Percentiles rank a stretch among this genome's conserved stretches.
These are phyloP conservation scores for Wickerhamiella azymoides DNA, from an alignment of 805 yeast species.

Conservation along the genomic window DNA sequence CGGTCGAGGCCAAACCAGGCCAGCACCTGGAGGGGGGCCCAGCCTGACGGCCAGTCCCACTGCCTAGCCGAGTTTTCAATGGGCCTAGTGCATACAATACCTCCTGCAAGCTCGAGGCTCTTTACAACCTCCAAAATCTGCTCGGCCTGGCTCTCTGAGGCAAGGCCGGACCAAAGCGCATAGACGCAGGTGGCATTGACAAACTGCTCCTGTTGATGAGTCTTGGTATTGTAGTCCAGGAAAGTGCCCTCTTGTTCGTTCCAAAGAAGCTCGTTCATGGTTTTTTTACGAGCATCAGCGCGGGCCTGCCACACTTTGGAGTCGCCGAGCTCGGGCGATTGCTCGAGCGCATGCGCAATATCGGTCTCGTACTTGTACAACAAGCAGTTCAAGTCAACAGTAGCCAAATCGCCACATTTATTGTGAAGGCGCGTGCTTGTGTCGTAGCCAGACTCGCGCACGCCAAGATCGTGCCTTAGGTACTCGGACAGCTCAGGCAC, in stretches of 20 bases:
- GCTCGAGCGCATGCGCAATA: constrained; percentile 49
- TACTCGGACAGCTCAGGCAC: constrained; percentile 83
- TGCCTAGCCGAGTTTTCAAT: constrained; percentile 64
- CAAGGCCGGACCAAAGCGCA: constrained; percentile 77
- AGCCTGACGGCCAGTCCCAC: constrained; percentile 96
- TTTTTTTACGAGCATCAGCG: constrained; percentile 40
- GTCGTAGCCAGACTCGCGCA: constrained; percentile 93
- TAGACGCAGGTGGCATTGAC: constrained; percentile 85
- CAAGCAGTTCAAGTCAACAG: constrained; percentile 76
- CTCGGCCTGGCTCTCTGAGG: constrained; percentile 56
- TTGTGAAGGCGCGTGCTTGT: constrained; percentile 86
- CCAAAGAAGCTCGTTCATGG: constrained; percentile 67
- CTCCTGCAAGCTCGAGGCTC: constrained; percentile 76
- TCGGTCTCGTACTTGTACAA: constrained; percentile 83
- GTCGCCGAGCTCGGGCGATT: constrained; percentile 40
- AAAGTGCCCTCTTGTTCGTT: constrained; percentile 62
- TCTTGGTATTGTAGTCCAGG: constrained; percentile 67
- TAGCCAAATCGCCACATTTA: constrained; percentile 75
- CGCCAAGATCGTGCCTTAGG: constrained; percentile 84
- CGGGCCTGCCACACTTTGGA: constrained; percentile 47
- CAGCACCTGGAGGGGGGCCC: constrained; percentile 97
- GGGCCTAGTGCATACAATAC: constrained; percentile 76
- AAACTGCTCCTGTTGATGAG: constrained; percentile 42
- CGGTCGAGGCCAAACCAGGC: constrained; percentile 78
- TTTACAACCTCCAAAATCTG: constrained; percentile 45